Evolutionary conservation across 495 filamentous ascomycete genomes (phyloP), one percentile per base, ranked within the genome.

Genomic region (Trichocladium uniseriatum): DNA sequence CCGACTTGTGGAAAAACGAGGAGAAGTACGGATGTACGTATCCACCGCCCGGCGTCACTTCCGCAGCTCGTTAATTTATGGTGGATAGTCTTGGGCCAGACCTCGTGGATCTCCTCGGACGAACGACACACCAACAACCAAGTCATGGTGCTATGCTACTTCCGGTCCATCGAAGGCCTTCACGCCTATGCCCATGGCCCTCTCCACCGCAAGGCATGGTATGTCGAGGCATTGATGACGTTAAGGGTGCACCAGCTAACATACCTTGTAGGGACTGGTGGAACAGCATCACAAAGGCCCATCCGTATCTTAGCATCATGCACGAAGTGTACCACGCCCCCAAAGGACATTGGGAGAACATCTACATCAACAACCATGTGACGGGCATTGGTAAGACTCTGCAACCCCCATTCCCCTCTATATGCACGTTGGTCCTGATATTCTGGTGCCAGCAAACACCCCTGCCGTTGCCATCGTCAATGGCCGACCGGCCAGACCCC

Each of bases 131-230:
- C 59, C 0, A 53, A 45, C 6, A 70, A 69, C 49, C 65, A 73
- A 35, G 27, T 63, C 11, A 53, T 75, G 49, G 51, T 53, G 9
- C 38, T 74, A 10, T 62, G 63, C 45, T 79, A 79, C 58, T 71
- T 76, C 53, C 63, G 67, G 21, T 51, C 51, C 31, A 47, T 69
- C 13, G 71, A 75, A 37, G 64, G 61, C 22, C 51, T 79, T 2
- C 70, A 76, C 48, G 46, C 36, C 3, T 79, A 71, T 53, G 75
- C 75, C 19, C 67, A 74, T 34, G 65, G 64, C 9, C 44, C 62
- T 3, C 18, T 65, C 16, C 75, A 79, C 45, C 58, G 56, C 21
- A 55, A 60, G 8, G 66, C 55, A 9, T 70, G 72, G 72, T 37
- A 37, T n/a, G n/a, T n/a, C n/a, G n/a, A n/a, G n/a, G n/a, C n/a